Evolutionary conservation across 2,329 filamentous ascomycete genomes (phyloP), one percentile per base, ranked within the genome.

Genomic region (Clarireedia monteithiana): DNA sequence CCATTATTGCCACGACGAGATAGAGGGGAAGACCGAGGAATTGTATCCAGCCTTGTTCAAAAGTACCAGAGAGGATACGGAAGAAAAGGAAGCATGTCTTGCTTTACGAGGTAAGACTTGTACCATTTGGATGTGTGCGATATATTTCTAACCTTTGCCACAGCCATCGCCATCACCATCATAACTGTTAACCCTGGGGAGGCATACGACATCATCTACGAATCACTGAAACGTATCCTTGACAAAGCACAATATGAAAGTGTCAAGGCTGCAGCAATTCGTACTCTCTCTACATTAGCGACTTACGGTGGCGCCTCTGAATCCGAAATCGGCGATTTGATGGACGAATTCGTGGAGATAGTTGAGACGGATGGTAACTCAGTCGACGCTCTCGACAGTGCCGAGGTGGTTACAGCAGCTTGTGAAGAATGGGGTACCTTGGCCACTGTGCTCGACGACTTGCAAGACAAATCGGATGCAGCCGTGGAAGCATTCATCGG

Each of bases 381-480:
- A 1, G 74, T 87, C 36, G 80, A 80, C 24, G 84, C 84, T 4
- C 73, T 75, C 40, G 85, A 89, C 60, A 79, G 82, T 60, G 75
- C 75, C 1, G 74, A 75, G 26, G 77, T 84, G 4, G 85, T 89
- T 5, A 75, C 77, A 14, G 84, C 85, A 12, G 83, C 85, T 3
- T 74, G 86, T 6, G 80, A 87, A 66, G 81, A 83, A 64, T 89
- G 85, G 83, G 85, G 84, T 12, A 80, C 85, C 58, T 74, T 89
- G 5, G 82, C 81, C 6, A 87, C 85, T 0, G 78, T 80, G 48
- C 69, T 88, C 15, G 83, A 87, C 7, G 84, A 88, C 60, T 69
- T 88, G 36, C 80, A 87, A 67, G 76, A 78, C 20, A 75, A 80
- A 62, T 86, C 81, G 6, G 83, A 85, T 63, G 73, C 78, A 17